Base-by-base conservation (phyloP, 768 basidiomycete species). In the Lactarius pseudohatsudake region DNA sequence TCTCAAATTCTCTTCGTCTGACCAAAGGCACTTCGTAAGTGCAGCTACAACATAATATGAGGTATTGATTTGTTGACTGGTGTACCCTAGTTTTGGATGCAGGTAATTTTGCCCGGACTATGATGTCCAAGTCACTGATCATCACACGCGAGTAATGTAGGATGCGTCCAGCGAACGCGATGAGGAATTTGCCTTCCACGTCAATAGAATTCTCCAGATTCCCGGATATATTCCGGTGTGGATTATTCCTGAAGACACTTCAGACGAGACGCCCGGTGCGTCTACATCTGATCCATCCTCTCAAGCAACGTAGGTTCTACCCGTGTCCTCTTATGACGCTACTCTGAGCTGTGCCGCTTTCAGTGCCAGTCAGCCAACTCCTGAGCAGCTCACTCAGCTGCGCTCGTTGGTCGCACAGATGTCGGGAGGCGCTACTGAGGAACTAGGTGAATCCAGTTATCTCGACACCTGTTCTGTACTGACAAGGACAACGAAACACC, bases 1-100 rank as follows among this genome's bases (percentile, higher is more conserved):
- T 68, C 88, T 96, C 75, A 93, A 91, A 77, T 96, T 97, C 79
- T 88, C 90, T 0, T 94, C 91, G 26, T 96, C 94, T 16, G 85
- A 93, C 74, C 91, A 93, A 74, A 85, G 87, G 68, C 91, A 95
- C 76, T 96, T 97, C 76, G 94, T 96, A 73, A 76, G 87, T 81
- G 20, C 30, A 34, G 22, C 36, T 20, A 26, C 32, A 26, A 53
- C 10, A 43, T 3, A 0, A 6, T 54, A 6, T 10, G 3, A 28
- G 1, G 4, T 34, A 18, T 11, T 26, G 15, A 18, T 26, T 26
- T 36, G 18, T 53, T 66, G 30, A 62, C 4, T 22, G n/a, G 50
- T 43, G 26, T 45, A 4, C 9, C 28, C 5, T 71, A 94, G 92
- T 94, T 92, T 72, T 94, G 91, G 91, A 80, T 93, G 85, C 92